Conservation (phyloP, 2,329 filamentous ascomycete genomes). For the Emergomyces pasteurianus region DNA sequence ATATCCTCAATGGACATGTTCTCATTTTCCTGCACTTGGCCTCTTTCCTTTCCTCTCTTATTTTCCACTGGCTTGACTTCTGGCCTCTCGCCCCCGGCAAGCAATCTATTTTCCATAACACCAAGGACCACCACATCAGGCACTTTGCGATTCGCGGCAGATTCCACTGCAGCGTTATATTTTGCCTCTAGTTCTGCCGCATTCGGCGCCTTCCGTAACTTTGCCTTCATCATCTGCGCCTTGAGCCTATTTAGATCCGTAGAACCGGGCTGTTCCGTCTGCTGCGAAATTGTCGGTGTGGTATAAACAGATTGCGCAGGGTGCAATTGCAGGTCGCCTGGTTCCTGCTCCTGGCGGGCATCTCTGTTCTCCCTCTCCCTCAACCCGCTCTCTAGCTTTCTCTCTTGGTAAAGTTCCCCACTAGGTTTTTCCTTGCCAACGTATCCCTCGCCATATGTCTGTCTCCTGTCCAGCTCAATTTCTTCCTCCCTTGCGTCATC, state of each 20-base stretch:
- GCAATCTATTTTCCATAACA: slow-evolving; percentile 78
- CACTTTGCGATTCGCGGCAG: slow-evolving; percentile 45
- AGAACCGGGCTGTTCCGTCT: slow-evolving; percentile 51
- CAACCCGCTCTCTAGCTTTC: slow-evolving; percentile 50
- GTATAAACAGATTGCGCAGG: slow-evolving; percentile 47
- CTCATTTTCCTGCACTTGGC: slow-evolving; percentile 77
- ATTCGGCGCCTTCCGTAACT: slow-evolving; percentile 65
- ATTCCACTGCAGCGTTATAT: slow-evolving; percentile 64
- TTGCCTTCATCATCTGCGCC: slow-evolving; percentile 92
- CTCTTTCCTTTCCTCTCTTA: slow-evolving; percentile 72
- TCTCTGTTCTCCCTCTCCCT: slow-evolving; percentile 22
- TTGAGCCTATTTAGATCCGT: slow-evolving; percentile 79
- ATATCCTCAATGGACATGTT: slow-evolving; percentile 97
- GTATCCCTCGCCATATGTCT: slow-evolving; percentile 74
- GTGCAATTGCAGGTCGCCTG: slow-evolving; percentile 19
- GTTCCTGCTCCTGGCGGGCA: slow-evolving; percentile 18
- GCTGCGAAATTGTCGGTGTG: slow-evolving; percentile 37
- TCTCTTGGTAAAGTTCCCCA: slow-evolving; percentile 72
- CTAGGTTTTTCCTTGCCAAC: slow-evolving; percentile 75
- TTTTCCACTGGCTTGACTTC: slow-evolving; percentile 71
- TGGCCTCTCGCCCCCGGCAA: slow-evolving; percentile 60
- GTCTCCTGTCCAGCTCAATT: slow-evolving; percentile 72
- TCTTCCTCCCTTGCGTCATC: slow-evolving; percentile 90
- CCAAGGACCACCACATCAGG: slow-evolving; percentile 67
- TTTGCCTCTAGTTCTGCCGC: slow-evolving; percentile 66